A percentile compares a stretch with the other conserved stretches of the same genome.
These are phyloP conservation scores for Chrysanthemum makinoi DNA, from an alignment of 129 eudicot genomes.

Conservation along the genomic window DNA sequence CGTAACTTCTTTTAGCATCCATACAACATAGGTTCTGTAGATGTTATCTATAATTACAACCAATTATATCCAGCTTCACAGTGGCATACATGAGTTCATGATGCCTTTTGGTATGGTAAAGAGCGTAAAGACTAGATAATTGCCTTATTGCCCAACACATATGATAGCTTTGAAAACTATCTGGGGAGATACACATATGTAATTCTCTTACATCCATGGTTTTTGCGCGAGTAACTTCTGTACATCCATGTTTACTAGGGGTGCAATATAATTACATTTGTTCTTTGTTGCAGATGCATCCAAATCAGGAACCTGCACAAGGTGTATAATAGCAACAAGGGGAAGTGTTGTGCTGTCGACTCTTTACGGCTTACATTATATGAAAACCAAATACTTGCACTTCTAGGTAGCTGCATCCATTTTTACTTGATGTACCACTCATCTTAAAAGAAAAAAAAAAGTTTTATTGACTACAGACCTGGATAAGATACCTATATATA, in stretches of 20 bases:
- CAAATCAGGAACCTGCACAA: constrained; percentile 84
- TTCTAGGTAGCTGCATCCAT: constrained; percentile 58
- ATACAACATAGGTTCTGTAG: neutral
- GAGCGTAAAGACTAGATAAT: no score
- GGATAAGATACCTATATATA: neutral
- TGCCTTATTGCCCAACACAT: no score
- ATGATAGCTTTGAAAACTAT: neutral
- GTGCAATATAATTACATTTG: constrained; percentile 1
- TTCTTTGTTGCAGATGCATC: constrained; percentile 72
- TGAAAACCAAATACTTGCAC: constrained; percentile 97
- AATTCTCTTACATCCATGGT: neutral
- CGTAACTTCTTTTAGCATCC: constrained; percentile 4
- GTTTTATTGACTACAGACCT: no score
- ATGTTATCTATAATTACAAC: neutral
- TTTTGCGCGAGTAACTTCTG: neutral
- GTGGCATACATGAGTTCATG: neutral
- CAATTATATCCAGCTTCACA: neutral
- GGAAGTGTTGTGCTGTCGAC: constrained; percentile 90
- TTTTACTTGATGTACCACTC: constrained; percentile 3
- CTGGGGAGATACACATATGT: neutral
- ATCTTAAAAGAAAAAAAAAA: constrained; percentile 2
- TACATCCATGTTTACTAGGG: constrained; percentile 8
- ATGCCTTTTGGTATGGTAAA: neutral
- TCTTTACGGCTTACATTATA: constrained; percentile 78
- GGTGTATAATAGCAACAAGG: constrained; percentile 71